phyloP scores from a whole-genome alignment of 805 yeast species.

The Hanseniaspora vineae region DNA sequence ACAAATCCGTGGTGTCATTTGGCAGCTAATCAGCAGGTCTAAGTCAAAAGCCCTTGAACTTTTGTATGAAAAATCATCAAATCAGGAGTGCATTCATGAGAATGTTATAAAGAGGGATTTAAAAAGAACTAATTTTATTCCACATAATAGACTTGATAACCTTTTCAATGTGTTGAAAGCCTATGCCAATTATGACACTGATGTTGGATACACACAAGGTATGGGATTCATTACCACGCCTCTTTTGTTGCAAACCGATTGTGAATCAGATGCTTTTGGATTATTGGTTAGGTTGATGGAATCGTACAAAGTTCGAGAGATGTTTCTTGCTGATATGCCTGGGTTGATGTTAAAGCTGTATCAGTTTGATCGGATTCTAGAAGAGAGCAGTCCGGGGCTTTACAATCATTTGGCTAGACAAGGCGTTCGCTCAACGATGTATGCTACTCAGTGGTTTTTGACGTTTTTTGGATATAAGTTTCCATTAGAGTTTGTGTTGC shows the following conservation, averaged over 20 bases:
- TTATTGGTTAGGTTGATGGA: constrained; percentile 73
- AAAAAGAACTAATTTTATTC: constrained; percentile 72
- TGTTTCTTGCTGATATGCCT: constrained; percentile 85
- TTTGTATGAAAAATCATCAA: constrained; percentile 28
- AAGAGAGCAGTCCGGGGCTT: constrained; percentile 59
- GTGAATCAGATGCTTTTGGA: constrained; percentile 75
- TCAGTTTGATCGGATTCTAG: constrained; percentile 81
- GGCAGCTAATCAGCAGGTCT: constrained; percentile 82
- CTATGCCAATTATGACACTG: constrained; percentile 75
- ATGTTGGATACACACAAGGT: constrained; percentile 96
- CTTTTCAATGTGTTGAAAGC: constrained; percentile 68
- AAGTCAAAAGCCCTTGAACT: constrained; percentile 40
- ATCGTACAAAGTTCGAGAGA: constrained; percentile 62
- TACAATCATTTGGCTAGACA: constrained; percentile 69
- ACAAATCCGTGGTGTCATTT: constrained; percentile 75
- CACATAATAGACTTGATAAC: constrained; percentile 46
- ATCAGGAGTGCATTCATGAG: constrained; percentile 52
- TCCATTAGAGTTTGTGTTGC: constrained; percentile 74
- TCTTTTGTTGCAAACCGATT: constrained; percentile 50
- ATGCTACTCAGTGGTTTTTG: constrained; percentile 95
- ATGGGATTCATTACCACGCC: constrained; percentile 93
- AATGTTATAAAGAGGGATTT: constrained; percentile 71
- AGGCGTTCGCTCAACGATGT: constrained; percentile 88
- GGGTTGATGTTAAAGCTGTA: constrained; percentile 77
- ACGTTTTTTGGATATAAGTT: constrained; percentile 92